Conservation (phyloP, 2,329 filamentous ascomycete species). For the Colletotrichum echinochloae region DNA sequence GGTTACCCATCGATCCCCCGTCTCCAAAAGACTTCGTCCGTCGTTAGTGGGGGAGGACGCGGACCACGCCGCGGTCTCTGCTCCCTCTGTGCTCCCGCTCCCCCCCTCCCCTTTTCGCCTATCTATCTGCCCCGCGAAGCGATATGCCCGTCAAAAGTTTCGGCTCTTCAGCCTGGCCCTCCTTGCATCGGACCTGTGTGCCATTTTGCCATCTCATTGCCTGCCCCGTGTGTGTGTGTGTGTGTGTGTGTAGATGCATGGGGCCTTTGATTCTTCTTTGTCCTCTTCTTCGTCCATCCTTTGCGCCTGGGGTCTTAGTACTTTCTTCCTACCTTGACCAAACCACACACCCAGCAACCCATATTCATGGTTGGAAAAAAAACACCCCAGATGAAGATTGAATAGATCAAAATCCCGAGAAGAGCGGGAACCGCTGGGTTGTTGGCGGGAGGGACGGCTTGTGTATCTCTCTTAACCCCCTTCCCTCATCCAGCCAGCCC, state of each 20-base stretch:
- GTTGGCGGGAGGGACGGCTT: slow-evolving; percentile 7
- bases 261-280: too few species aligned
- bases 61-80: neutral
- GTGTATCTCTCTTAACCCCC: neutral
- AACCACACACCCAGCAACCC: too few species aligned
- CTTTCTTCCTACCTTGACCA: neutral
- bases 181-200: neutral
- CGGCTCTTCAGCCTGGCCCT: neutral
- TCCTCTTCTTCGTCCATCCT: neutral
- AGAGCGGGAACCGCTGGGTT: slow-evolving; percentile 34
- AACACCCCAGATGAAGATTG: too few species aligned
- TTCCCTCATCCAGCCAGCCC: neutral
- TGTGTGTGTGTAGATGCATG: neutral
- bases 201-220: neutral
- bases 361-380: neutral
- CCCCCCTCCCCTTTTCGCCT: too few species aligned
- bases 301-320: neutral
- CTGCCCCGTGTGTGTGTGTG: neutral
- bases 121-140: neutral
- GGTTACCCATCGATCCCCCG: neutral
- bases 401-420: slow-evolving; percentile 11
- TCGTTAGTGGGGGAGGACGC: neutral
- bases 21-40: neutral
- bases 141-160: neutral
- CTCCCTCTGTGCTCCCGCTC: neutral